These are phyloP conservation scores for Lentinula edodes DNA, from an alignment of 768 basidiomycete species.

Conservation along the genomic window DNA sequence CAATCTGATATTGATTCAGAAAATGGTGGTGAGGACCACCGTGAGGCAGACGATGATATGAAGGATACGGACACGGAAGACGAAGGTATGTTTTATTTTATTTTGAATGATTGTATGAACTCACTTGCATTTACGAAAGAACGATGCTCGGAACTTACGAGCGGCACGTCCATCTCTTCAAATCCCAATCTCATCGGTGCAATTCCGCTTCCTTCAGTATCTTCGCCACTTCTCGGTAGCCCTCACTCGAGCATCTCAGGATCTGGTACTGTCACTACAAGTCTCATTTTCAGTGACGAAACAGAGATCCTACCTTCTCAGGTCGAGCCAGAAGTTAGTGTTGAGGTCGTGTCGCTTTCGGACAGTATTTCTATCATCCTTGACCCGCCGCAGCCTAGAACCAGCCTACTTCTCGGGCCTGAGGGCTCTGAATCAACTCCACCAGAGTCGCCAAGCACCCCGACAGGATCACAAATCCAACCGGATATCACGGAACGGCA, in stretches of 20 bases:
- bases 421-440: background rate
- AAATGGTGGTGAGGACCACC: background rate
- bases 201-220: background rate
- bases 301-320: background rate
- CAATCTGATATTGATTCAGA: background rate
- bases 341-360: background rate
- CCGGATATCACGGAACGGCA: background rate
- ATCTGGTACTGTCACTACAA: background rate
- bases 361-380: background rate
- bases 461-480: background rate
- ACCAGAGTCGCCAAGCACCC: background rate
- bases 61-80: background rate
- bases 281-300: background rate
- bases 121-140: background rate
- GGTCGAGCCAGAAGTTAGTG: background rate
- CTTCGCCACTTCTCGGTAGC: background rate
- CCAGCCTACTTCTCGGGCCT: background rate
- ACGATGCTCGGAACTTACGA: background rate
- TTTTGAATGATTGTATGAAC: background rate
- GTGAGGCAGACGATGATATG: background rate
- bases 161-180: background rate
- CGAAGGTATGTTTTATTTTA: background rate
- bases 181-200: background rate
- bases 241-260: background rate
- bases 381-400: background rate